phyloP scores from a whole-genome alignment of 2,329 filamentous ascomycete genomes.

The Mycosphaerella sp. region DNA sequence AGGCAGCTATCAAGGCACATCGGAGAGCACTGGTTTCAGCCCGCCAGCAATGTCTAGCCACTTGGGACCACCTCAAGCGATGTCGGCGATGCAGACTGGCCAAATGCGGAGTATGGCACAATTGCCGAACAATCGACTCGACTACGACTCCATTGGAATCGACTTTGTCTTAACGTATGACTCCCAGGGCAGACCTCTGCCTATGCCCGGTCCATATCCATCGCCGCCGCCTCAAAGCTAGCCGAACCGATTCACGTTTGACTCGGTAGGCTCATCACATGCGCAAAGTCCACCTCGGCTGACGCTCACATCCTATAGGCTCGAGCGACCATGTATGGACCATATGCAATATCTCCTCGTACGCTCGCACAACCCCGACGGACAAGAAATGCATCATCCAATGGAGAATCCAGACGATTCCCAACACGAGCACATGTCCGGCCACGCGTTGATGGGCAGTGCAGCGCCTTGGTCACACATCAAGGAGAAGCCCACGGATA shows the following conservation, averaged over 20 bases:
- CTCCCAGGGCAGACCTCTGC: conserved; percentile 31
- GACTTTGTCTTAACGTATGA: conserved; percentile 88
- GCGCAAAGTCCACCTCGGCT: conserved; percentile 22
- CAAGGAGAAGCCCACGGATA: conserved; percentile 47
- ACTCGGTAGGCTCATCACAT: conserved; percentile 16
- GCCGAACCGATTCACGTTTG: conserved; percentile 8
- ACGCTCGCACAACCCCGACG: conserved; percentile 44
- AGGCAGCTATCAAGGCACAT: conserved; percentile 52
- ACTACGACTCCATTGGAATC: conserved; percentile 78
- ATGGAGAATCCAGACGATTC: conserved; percentile 44
- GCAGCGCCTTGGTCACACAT: conserved; percentile 69
- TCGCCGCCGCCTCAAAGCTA: conserved; percentile 51
- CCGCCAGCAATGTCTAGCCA: conserved; percentile 34
- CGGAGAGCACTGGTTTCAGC: conserved; percentile 43
- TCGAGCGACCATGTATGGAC: conserved; percentile 90
- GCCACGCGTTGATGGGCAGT: conserved; percentile 88
- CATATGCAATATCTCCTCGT: conserved; percentile 75
- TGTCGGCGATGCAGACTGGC: conserved; percentile 12
- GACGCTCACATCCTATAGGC: conserved; percentile 45
- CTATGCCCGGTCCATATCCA: conserved; percentile 46
- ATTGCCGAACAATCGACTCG: conserved; percentile 42
- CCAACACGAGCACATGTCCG: conserved; percentile 58
- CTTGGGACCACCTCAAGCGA: conserved; percentile 8
- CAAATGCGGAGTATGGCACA: conserved; percentile 24
- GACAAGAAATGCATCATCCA: conserved; percentile 32